Percentiles rank a stretch among this genome's conserved stretches.
These are phyloP conservation scores for Lippia alba DNA, from an alignment of 305 asterid genomes.

Conservation along the genomic window DNA sequence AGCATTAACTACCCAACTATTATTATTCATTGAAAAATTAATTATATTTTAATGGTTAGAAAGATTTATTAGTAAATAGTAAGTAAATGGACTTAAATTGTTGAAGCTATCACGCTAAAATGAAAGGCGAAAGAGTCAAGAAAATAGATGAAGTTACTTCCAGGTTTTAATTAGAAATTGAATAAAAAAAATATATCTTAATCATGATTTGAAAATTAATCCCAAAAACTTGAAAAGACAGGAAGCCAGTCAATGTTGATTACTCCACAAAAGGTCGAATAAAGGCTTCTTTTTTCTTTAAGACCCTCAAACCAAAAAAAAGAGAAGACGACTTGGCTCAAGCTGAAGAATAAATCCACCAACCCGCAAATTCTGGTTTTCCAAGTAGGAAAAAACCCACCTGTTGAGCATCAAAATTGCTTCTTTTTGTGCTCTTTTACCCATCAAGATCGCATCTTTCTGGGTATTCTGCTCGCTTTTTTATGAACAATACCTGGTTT, in stretches of 20 bases:
- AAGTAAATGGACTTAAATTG: neutral
- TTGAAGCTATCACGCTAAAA: neutral
- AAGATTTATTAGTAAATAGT: too few species aligned
- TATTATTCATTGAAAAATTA: too few species aligned
- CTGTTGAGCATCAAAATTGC: conserved; percentile 10
- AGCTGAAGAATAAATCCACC: neutral
- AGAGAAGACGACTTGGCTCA: conserved; percentile 12
- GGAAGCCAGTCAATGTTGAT: conserved; percentile 47
- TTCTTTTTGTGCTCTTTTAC: conserved; percentile 11
- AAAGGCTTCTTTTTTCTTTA: conserved; percentile 29
- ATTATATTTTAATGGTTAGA: too few species aligned
- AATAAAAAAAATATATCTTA: neutral
- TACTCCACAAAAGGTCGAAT: conserved; percentile 37
- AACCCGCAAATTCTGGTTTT: conserved; percentile 2
- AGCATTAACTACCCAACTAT: too few species aligned
- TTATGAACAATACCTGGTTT: conserved; percentile 24
- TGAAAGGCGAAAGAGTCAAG: neutral
- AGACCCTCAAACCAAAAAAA: conserved; percentile 10
- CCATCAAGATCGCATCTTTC: conserved; percentile 19
- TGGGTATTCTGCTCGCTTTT: conserved; percentile 2
- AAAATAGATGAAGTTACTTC: conserved; percentile 1
- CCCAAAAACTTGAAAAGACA: conserved; percentile 20
- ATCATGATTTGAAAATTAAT: neutral
- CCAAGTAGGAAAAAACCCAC: conserved; percentile 8
- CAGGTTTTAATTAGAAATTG: neutral